Evolutionary conservation across 768 basidiomycete species (phyloP).

Genomic region (Boletus tomentosulus): DNA sequence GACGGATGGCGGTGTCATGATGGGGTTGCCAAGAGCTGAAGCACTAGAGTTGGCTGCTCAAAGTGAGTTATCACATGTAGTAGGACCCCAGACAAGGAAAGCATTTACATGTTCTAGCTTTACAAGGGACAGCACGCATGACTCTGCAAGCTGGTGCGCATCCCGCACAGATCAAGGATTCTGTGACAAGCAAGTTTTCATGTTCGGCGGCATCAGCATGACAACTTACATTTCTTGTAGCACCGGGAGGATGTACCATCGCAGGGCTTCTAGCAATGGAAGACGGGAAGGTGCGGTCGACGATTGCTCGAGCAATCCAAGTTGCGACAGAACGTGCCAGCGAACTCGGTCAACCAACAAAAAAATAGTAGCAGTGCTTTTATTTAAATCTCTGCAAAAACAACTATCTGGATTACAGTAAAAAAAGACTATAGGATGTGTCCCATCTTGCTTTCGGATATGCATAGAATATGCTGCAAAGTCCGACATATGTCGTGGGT

Average conservation of each 20-base stretch:
- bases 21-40: constrained; percentile 93
- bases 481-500: constrained; percentile 35
- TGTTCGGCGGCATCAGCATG: neutral
- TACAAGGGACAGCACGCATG: constrained; percentile 98
- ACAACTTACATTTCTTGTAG: constrained; percentile 38
- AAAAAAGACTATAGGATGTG: constrained; percentile 13
- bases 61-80: constrained; percentile 48
- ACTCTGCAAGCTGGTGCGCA: constrained; percentile 83
- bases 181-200: constrained; percentile 80
- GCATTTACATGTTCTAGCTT: constrained; percentile 44
- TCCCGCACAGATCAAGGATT: constrained; percentile 95
- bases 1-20: constrained; percentile 99
- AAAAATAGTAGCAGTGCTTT: constrained; percentile 34
- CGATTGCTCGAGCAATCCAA: constrained; percentile 93
- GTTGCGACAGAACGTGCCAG: constrained; percentile 87
- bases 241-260: constrained; percentile 97
- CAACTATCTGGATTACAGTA: neutral
- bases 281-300: constrained; percentile 89
- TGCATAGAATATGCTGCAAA: constrained; percentile 25
- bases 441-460: constrained; percentile 36
- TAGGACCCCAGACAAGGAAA: neutral
- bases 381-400: neutral
- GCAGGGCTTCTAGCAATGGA: constrained; percentile 94
- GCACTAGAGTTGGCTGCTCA: constrained; percentile 94
- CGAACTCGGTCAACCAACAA: constrained; percentile 70